Base-by-base conservation (phyloP, 495 filamentous ascomycete species). In the Staphylotrichum tortipilum region DNA sequence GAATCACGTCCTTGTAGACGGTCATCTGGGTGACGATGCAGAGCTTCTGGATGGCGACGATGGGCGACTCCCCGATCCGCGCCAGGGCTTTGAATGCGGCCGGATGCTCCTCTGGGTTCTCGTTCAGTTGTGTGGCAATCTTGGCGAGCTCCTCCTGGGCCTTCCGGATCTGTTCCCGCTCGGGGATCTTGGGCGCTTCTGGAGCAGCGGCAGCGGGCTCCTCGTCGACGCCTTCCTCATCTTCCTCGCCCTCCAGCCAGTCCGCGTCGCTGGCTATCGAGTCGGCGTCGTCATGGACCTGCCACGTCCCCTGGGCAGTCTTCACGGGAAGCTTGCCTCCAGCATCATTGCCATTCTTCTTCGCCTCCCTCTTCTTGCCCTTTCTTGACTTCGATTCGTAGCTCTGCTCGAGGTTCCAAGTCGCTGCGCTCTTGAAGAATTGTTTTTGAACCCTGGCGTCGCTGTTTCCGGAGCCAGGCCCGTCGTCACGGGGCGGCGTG, bases 1-100 rank as follows among this genome's bases (percentile, higher is more conserved):
- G 92, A 39, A 98, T 95, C 35, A 95, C 76, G 70, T 97, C 90
- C 63, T 89, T 94, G 68, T 88, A 98, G n/a, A 96, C 77, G 7
- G 90, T 82, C 61, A 90, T 74, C 66, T 95, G 89, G 17, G 89
- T 84, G 14, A 81, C 86, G 22, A 98, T 65, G 19, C 83, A 85
- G 44, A 98, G 73, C 60, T 88, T 92, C 69, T 84, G 81, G 58
- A 97, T 82, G 6, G 84, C 82, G 28, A 77, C 63, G 50, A 89
- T 83, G 7, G 71, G 61, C 2, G 82, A 83, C 36, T 83, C 73
- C 29, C 80, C 84, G 58, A 97, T 80, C 53, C 85, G 77, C 14
- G 83, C 81, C 63, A 98, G 69, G 7, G 77, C 77, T 63, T 85
- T 84, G 68, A 96, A 85, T 15, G 83, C 73, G 29, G 81, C 80